phyloP scores from a whole-genome alignment of 1,139 yeast genomes.

The Suhomyces bribrorum region DNA sequence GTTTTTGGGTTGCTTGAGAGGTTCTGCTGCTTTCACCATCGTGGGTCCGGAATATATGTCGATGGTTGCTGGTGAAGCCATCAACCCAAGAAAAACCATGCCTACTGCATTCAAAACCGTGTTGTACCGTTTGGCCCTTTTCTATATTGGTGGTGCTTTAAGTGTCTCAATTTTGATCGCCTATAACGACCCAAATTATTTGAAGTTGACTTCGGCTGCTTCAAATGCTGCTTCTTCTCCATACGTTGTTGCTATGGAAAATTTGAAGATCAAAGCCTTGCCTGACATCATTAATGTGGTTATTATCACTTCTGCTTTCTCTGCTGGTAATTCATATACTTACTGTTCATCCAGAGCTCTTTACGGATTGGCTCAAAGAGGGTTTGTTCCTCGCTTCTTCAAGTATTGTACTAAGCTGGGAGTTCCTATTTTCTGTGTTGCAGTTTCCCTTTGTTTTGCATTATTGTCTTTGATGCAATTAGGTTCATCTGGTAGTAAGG shows the following conservation, averaged over 20 bases:
- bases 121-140: constrained; percentile 65
- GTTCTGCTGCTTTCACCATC: constrained; percentile 65
- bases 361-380: constrained; percentile 41
- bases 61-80: constrained; percentile 82
- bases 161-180: constrained; percentile 43
- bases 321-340: constrained; percentile 48
- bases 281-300: constrained; percentile 46
- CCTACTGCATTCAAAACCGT: constrained; percentile 81
- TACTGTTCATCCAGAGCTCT: constrained; percentile 47
- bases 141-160: constrained; percentile 58
- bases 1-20: constrained; percentile 57
- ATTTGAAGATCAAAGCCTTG: constrained; percentile 37
- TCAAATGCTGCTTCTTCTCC: constrained; percentile 40
- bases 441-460: constrained; percentile 32
- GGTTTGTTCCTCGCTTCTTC: constrained; percentile 42
- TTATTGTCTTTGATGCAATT: constrained; percentile 56
- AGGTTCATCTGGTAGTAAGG: constrained; percentile 60
- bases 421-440: constrained; percentile 52
- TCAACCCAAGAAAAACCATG: constrained; percentile 73
- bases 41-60: constrained; percentile 87
- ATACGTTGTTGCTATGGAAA: constrained; percentile 48
- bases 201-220: constrained; percentile 23
- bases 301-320: constrained; percentile 38
- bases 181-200: constrained; percentile 40
- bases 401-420: constrained; percentile 50